Evolutionary conservation across 2,329 filamentous ascomycete species (phyloP).

Genomic region (Endocalyx cinctus): DNA sequence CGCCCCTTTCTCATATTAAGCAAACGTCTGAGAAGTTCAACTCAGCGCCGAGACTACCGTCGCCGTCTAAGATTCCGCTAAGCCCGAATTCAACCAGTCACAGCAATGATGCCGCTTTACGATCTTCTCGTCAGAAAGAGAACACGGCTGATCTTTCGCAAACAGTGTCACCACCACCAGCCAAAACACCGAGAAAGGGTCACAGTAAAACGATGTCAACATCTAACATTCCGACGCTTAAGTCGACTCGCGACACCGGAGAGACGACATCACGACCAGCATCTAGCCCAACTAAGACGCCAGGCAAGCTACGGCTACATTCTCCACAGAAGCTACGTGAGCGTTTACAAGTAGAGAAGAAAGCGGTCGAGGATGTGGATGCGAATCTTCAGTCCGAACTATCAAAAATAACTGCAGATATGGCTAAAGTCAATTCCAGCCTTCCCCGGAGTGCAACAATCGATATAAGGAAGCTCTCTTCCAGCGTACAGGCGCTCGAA

Average conservation of each 20-base stretch:
- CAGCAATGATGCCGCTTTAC: constrained; percentile 22
- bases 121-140: constrained; percentile 45
- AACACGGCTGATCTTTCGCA: constrained; percentile 29
- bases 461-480: constrained; percentile 46
- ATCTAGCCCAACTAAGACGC: constrained; percentile 33
- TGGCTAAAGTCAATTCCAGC: constrained; percentile 53
- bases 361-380: constrained; percentile 65
- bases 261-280: constrained; percentile 25
- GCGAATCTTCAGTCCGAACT: constrained; percentile 69
- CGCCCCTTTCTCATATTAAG: constrained; percentile 49
- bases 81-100: constrained; percentile 40
- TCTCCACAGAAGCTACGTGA: constrained; percentile 75
- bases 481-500: constrained; percentile 63
- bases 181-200: constrained; percentile 15
- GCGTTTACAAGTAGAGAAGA: constrained; percentile 77
- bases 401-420: constrained; percentile 74
- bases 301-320: constrained; percentile 61
- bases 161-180: constrained; percentile 11
- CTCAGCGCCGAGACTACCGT: constrained; percentile 41
- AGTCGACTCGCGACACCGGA: constrained; percentile 31
- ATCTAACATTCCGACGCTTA: constrained; percentile 52
- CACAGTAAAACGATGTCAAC: constrained; percentile 49
- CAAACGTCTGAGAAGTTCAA: constrained; percentile 54
- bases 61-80: constrained; percentile 48
- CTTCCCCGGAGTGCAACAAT: constrained; percentile 31